phyloP scores from a whole-genome alignment of 2,329 filamentous ascomycete genomes.

The Aspergillus sojae region DNA sequence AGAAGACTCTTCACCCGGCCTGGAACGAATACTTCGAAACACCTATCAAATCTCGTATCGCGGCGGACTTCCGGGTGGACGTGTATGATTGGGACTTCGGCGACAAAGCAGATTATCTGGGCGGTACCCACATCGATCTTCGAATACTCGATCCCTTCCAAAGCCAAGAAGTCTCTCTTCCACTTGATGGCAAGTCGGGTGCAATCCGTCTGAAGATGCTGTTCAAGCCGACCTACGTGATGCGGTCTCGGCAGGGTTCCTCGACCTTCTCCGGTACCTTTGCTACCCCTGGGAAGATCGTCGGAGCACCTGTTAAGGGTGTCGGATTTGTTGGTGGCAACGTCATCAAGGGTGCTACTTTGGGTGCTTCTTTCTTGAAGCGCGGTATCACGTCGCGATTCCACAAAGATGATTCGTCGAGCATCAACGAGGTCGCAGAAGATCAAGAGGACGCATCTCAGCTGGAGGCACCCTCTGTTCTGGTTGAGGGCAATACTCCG shows the following conservation, averaged over 20 bases:
- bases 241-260: conserved; percentile 81
- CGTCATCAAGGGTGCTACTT: conserved; percentile 86
- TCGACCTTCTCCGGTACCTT: conserved; percentile 94
- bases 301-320: conserved; percentile 94
- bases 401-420: conserved; percentile 51
- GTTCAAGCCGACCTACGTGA: conserved; percentile 92
- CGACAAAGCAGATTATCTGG: conserved; percentile 90
- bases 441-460: conserved; percentile 21
- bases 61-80: conserved; percentile 77
- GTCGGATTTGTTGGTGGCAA: conserved; percentile 78
- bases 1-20: conserved; percentile 90
- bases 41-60: conserved; percentile 78
- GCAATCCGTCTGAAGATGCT: conserved; percentile 78
- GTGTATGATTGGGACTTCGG: conserved; percentile 97
- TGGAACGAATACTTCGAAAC: conserved; percentile 98
- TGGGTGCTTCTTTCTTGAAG: conserved; percentile 88
- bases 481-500: conserved; percentile 32
- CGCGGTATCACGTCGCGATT: conserved; percentile 68
- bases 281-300: conserved; percentile 81
- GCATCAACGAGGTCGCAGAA: conserved; percentile 27
- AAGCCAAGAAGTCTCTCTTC: conserved; percentile 71
- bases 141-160: conserved; percentile 82
- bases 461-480: conserved; percentile 25
- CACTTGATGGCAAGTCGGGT: conserved; percentile 87
- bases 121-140: conserved; percentile 73